Evolutionary conservation across 2,329 filamentous ascomycete species (phyloP), one percentile per base, ranked within the genome.

Genomic region (Achaetomium macrosporum): DNA sequence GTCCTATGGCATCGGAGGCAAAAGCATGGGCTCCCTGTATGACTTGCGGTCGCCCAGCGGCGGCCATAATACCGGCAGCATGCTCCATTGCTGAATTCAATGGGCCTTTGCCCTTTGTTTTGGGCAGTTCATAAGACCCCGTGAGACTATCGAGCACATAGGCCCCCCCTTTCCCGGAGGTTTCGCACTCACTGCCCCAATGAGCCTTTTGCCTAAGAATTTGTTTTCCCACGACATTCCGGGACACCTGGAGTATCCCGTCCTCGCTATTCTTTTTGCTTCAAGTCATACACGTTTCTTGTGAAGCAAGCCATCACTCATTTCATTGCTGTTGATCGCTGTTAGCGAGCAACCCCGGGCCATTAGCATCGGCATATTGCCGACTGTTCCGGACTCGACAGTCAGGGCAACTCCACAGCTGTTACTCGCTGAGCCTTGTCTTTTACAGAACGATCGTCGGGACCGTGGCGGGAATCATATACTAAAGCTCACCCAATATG

Each of bases 401-500:
- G 30, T 13, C 29, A 45, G 44, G 36, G 41, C 55, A 46, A 37
- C 43, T 49, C 53, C 47, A 47, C 50, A 47, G 37, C 39, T 20
- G 33, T 36, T 40, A 19, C n/a, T 39, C 42, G 51, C 31, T 45
- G 36, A 29, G 25, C 37, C 19, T 11, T 15, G 10, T 43, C 33
- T 5, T 47, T 31, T 47, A 20, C 36, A 45, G 33, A 36, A 36
- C 7, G 20, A 5, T 19, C 12, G 15, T 47, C 13, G 43, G 33
- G 42, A 20, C 37, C 37, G 9, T 19, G 10, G 16, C 35, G 19
- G 30, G 42, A 44, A 16, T 5, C 42, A 35, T 13, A 15, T 17
- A 51, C 51, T 54, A 44, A 57, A 55, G 9, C 7, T 25, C 30
- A 29, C 47, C 47, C 51, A 56, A 35, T 35, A 63, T 63, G 61